Conservation (phyloP, 179 eudicot genomes). For the Silene coronaria region DNA sequence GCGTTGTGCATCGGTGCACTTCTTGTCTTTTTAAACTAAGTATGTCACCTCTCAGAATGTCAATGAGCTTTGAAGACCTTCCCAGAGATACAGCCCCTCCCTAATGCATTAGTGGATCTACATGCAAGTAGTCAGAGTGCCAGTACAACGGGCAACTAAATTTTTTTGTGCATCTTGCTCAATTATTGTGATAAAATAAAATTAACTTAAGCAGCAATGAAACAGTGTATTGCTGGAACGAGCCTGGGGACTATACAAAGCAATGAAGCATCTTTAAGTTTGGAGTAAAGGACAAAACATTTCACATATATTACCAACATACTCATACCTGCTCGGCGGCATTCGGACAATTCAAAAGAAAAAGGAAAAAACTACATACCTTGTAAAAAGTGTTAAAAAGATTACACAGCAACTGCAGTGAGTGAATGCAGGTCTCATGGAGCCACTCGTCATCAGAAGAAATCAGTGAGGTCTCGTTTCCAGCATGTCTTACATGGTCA, state of each 20-base stretch:
- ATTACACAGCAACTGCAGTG: conserved; percentile 93
- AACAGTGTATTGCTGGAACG: background rate
- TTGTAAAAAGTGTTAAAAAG: conserved; percentile 97
- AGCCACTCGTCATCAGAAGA: conserved; percentile 82
- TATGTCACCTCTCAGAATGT: too few species aligned
- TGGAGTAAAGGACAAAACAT: background rate
- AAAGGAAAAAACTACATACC: conserved; percentile 38
- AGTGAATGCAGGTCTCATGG: conserved; percentile 88
- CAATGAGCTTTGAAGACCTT: too few species aligned
- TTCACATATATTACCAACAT: background rate
- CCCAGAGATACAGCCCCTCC: too few species aligned
- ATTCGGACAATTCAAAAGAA: conserved; percentile 6
- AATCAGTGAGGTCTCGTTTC: conserved; percentile 49
- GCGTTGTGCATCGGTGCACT: too few species aligned
- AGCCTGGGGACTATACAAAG: background rate
- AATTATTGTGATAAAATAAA: too few species aligned
- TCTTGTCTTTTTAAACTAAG: too few species aligned
- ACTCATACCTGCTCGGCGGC: background rate
- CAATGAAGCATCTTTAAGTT: background rate
- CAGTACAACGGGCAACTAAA: too few species aligned
- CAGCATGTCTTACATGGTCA: conserved; percentile 89
- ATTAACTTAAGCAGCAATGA: too few species aligned
- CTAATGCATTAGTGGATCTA: too few species aligned
- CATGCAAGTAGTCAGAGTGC: too few species aligned
- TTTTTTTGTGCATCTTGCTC: too few species aligned